Evolutionary conservation across 495 filamentous ascomycete species (phyloP).

Genomic region (Parachaetomium inaequale): DNA sequence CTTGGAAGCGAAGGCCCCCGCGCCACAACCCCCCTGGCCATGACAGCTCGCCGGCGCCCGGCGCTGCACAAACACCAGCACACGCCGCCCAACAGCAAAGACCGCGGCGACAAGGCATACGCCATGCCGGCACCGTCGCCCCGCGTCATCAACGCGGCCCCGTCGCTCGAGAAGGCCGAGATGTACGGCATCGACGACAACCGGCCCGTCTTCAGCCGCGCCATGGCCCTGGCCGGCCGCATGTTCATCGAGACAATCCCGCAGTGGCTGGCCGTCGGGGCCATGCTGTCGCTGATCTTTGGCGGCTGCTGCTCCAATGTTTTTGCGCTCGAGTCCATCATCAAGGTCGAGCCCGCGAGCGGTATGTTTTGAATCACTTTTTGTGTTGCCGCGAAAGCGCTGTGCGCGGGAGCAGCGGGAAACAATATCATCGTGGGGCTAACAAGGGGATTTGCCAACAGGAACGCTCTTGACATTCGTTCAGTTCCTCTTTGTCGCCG

Average conservation of each 20-base stretch:
- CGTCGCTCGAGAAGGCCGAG: slow-evolving; percentile 54
- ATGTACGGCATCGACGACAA: slow-evolving; percentile 55
- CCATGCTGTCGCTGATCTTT: slow-evolving; percentile 87
- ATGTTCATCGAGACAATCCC: slow-evolving; percentile 61
- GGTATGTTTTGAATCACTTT: slow-evolving; percentile 39
- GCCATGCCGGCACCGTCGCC: slow-evolving; percentile 35
- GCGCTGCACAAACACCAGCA: slow-evolving; percentile 38
- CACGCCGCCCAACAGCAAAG: slow-evolving; percentile 30
- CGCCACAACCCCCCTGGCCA: slow-evolving; percentile 28
- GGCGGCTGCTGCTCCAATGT: slow-evolving; percentile 98
- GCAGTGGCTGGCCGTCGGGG: slow-evolving; percentile 60
- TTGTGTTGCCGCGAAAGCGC: background rate
- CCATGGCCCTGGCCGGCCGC: slow-evolving; percentile 52
- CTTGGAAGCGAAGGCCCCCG: slow-evolving; percentile 14
- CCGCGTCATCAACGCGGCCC: slow-evolving; percentile 53
- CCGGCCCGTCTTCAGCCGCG: slow-evolving; percentile 50
- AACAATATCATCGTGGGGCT: background rate
- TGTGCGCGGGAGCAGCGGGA: background rate
- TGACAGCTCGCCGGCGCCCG: slow-evolving; percentile 35
- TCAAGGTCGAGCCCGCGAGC: slow-evolving; percentile 72
- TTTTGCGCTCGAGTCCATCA: slow-evolving; percentile 91
- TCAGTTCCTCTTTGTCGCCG: slow-evolving; percentile 82
- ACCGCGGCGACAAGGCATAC: slow-evolving; percentile 33
- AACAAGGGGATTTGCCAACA: slow-evolving; percentile 30
- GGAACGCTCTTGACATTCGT: slow-evolving; percentile 89